Percentiles rank a stretch among this genome's conserved stretches.
Conservation (phyloP, 179 eudicot species). For the Beta lomatogona region DNA sequence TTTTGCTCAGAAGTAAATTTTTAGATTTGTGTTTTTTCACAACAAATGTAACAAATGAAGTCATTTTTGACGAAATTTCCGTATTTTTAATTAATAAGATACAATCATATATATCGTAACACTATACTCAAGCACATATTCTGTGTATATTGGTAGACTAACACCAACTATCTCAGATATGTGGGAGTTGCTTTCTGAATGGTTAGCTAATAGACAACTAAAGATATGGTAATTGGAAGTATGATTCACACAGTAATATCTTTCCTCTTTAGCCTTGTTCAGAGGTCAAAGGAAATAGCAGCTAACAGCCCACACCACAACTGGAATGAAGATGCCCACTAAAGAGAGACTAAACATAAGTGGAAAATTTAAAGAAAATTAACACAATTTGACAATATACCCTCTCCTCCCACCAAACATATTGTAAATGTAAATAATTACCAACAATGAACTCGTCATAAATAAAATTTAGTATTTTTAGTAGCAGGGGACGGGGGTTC, state of each 20-base stretch:
- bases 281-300: not conserved
- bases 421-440: not conserved
- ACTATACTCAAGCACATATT: not conserved
- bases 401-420: not conserved
- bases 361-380: not conserved
- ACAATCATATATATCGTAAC: not conserved
- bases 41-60: no score
- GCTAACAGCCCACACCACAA: not conserved
- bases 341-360: not conserved
- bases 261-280: not conserved
- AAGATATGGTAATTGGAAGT: not conserved
- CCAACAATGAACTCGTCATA: not conserved
- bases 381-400: not conserved
- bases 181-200: not conserved
- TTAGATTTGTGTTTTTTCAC: no score
- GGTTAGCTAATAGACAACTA: not conserved
- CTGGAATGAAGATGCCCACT: not conserved
- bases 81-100: no score
- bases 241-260: not conserved
- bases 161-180: not conserved
- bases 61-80: no score
- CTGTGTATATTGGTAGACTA: not conserved
- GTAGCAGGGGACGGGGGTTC: not conserved
- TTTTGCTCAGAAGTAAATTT: no score
- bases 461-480: not conserved